phyloP scores from a whole-genome alignment of 1,284 basidiomycete species.

The Sporisorium scitamineum region DNA sequence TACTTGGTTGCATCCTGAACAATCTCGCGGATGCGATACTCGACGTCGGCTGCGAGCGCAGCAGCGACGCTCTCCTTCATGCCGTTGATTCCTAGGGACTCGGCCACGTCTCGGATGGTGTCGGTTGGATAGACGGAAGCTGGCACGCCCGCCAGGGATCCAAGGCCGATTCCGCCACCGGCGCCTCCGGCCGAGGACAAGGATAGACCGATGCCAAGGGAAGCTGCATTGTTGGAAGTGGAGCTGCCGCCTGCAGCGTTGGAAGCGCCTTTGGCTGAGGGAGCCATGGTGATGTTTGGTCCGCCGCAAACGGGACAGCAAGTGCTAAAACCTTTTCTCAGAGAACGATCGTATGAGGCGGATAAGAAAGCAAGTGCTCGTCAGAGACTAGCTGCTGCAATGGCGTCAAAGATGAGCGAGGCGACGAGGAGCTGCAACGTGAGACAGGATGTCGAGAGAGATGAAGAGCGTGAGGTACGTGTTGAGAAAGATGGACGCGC shows the following conservation, averaged over 20 bases:
- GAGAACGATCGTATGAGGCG: not conserved
- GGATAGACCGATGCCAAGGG: constrained; percentile 42
- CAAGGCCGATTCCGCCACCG: constrained; percentile 39
- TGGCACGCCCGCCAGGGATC: constrained; percentile 37
- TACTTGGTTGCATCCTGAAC: constrained; percentile 96
- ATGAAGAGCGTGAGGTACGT: not conserved
- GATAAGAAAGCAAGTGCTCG: not conserved
- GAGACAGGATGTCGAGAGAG: not conserved
- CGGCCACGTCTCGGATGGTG: constrained; percentile 79
- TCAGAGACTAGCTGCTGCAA: not conserved
- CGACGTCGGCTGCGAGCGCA: constrained; percentile 92
- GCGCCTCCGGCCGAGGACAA: constrained; percentile 28
- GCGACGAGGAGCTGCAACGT: not conserved
- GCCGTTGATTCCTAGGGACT: constrained; percentile 83
- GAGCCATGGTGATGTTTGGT: constrained; percentile 22
- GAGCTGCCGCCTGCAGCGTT: constrained; percentile 33
- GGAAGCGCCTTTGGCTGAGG: constrained; percentile 31
- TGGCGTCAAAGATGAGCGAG: not conserved
- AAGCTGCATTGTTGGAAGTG: constrained; percentile 21
- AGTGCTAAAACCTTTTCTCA: not conserved
- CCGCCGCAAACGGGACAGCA: not conserved
- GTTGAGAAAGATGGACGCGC: constrained; percentile 5
- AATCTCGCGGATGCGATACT: constrained; percentile 93
- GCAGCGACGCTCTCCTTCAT: constrained; percentile 84
- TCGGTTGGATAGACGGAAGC: constrained; percentile 66